Evolutionary conservation across 177 flowering plant species (phyloP).

Genomic region (Telopea speciosissima): DNA sequence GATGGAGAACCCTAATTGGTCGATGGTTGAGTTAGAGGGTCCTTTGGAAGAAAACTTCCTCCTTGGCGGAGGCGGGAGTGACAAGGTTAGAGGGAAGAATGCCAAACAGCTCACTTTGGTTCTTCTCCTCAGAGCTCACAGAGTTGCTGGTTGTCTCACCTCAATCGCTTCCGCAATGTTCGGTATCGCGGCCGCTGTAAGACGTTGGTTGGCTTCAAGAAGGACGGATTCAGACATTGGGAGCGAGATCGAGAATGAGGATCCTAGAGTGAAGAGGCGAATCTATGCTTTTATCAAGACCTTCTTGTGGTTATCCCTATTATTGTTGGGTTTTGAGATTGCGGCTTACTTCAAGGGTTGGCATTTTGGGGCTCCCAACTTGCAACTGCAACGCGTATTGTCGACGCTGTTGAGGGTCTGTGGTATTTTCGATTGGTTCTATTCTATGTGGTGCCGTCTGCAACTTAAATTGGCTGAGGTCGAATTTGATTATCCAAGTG

Average conservation of each 20-base stretch:
- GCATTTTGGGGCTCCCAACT: too few species aligned
- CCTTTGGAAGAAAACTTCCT: too few species aligned
- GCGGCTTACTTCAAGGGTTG: too few species aligned
- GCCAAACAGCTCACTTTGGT: too few species aligned
- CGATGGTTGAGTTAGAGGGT: constrained; percentile 75
- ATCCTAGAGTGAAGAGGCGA: constrained; percentile 30
- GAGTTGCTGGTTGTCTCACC: too few species aligned
- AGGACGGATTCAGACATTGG: too few species aligned
- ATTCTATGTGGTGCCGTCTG: constrained; percentile 70
- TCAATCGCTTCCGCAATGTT: too few species aligned
- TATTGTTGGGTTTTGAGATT: constrained; percentile 62
- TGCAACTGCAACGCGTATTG: constrained; percentile 32
- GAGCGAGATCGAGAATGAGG: constrained; percentile 22
- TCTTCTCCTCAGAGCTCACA: too few species aligned
- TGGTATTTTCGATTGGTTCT: constrained; percentile 49
- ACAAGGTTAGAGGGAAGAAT: too few species aligned
- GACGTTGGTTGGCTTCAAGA: too few species aligned
- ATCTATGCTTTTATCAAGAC: constrained; percentile 61
- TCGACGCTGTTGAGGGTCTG: constrained; percentile 29
- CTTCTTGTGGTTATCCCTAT: constrained; percentile 55
- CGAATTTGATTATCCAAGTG: constrained; percentile 68
- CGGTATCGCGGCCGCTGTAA: too few species aligned
- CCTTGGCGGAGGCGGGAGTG: too few species aligned
- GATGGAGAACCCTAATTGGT: constrained; percentile 88
- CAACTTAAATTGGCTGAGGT: constrained; percentile 82